Evolutionary conservation across 768 basidiomycete genomes (phyloP), one percentile per base, ranked within the genome.

Genomic region (Exsudoporus frostii): DNA sequence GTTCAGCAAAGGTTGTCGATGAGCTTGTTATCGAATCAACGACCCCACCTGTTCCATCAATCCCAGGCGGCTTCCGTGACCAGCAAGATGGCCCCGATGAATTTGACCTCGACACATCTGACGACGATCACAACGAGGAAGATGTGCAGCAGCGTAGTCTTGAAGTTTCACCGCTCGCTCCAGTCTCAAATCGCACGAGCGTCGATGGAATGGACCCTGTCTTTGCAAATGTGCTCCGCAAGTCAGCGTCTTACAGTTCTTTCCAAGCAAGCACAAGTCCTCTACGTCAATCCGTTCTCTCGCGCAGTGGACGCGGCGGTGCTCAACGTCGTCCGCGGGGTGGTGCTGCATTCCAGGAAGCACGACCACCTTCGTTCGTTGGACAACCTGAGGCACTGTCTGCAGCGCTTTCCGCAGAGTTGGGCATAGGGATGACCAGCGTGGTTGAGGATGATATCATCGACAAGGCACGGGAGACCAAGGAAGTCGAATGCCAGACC

Each of bases 201-300:
- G 79, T 90, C 5, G 90, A 92, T 51, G 90, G 90, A 40, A 90
- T 94, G 87, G 92, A 93, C 56, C 92, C 92, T 10, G 79, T 73
- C 1, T 94, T 90, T 63, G 90, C 90, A 48, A 89, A 88, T 54
- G 77, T 91, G 14, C 81, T 92, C 41, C 81, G 81, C 50, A 84
- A 85, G 37, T 71, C 78, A 5, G 68, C 72, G 0, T 77, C 73
- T 19, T 67, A 71, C 43, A 73, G 71, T 37, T 73, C 76, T 3
- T 44, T 77, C n/a, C 69, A 66, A 3, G 77, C 79, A 32, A 65
- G 74, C 50, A 73, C 75, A 17, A 86, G 84, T 60, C 86, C 88
- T 40, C 73, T 88, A 15, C 82, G 85, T 38, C 81, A 79, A 48
- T 77, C 82, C 34, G 71, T 82, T 32, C 74, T 85, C 45, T 72